Evolutionary conservation across 1,284 basidiomycete species (phyloP).

Genomic region (Melampsora medusae): DNA sequence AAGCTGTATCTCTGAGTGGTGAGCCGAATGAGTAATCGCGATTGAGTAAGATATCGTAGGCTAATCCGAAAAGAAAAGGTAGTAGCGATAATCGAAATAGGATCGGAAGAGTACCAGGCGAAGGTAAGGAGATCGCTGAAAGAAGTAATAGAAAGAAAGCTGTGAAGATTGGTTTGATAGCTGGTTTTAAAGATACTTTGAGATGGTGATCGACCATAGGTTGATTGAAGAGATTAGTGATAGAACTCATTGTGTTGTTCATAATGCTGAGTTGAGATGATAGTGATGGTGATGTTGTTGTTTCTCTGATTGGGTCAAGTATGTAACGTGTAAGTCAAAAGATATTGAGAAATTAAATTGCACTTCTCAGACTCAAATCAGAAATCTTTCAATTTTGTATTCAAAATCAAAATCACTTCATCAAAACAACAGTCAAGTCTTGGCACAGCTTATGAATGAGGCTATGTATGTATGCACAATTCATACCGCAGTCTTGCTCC

Average conservation of each 20-base stretch:
- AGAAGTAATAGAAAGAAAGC: constrained; percentile 22
- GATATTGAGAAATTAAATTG: too few relatives aligned
- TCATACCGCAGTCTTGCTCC: too few relatives aligned
- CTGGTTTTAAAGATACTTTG: constrained; percentile 15
- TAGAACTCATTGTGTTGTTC: neutral
- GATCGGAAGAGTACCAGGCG: neutral
- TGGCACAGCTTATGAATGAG: too few relatives aligned
- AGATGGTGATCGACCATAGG: constrained; percentile 26
- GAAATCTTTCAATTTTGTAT: too few relatives aligned
- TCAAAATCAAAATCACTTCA: too few relatives aligned
- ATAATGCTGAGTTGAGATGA: neutral
- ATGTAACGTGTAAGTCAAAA: too few relatives aligned
- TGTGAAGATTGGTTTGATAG: constrained; percentile 2
- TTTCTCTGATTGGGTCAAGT: too few relatives aligned
- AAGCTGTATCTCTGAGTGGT: constrained; percentile 24
- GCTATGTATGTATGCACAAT: too few relatives aligned
- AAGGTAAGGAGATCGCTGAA: constrained; percentile 25
- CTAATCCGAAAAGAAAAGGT: constrained; percentile 16
- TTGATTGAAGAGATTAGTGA: constrained; percentile 23
- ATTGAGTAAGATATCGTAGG: constrained; percentile 28
- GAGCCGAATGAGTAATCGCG: constrained; percentile 22
- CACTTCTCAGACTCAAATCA: too few relatives aligned
- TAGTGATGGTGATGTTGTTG: too few relatives aligned
- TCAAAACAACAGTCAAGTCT: too few relatives aligned
- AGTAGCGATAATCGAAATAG: constrained; percentile 19